Evolutionary conservation across 306 rosid species (phyloP), one percentile per base, ranked within the genome.

Genomic region (Cucumis cinereus): DNA sequence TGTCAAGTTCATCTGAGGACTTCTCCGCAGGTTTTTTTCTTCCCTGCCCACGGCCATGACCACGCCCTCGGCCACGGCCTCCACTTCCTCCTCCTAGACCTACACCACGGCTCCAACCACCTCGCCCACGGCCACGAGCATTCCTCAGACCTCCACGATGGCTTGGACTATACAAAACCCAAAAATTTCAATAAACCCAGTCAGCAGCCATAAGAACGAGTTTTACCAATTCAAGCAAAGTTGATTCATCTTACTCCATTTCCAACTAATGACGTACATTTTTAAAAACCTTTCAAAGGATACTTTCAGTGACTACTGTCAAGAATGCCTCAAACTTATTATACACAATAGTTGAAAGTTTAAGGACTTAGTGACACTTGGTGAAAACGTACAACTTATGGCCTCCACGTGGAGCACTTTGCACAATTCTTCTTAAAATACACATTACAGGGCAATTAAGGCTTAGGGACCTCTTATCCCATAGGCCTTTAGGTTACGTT

Each of bases 1-100:
- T 85, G 87, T 94, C 89, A 50, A 94, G 99, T 0, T 94, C 87
- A 60, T 79, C 96, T 0, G 92, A 93, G 0, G 98, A 94, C 89
- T 86, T 90, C 47, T 91, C 97, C 49, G 88, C 83, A 0, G 78
- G 45, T 38, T 79, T 90, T 85, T 83, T 92, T 78, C 80, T 88
- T 71, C 87, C 96, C 40, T 84, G 88, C 0, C 91, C 94, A 0
- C 88, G 84, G 0, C 90, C 89, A 0, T 84, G 72, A 3, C 83
- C 73, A 2, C 82, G 74, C 0, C 80, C 83, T 1, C 78, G 60
- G 0, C 85, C 80, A 0, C 89, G 40, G 0, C 92, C 54, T 0
- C 74, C 59, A 2, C 9, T 84, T 57, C 3, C 87, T 3, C 89
- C n/a, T 1, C 78, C 62, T 0, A 64, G 45, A 15, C 79, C 82